Evolutionary conservation across 345 rosid genomes (phyloP), one percentile per base, ranked within the genome.

Genomic region (Bruguiera sexangula): DNA sequence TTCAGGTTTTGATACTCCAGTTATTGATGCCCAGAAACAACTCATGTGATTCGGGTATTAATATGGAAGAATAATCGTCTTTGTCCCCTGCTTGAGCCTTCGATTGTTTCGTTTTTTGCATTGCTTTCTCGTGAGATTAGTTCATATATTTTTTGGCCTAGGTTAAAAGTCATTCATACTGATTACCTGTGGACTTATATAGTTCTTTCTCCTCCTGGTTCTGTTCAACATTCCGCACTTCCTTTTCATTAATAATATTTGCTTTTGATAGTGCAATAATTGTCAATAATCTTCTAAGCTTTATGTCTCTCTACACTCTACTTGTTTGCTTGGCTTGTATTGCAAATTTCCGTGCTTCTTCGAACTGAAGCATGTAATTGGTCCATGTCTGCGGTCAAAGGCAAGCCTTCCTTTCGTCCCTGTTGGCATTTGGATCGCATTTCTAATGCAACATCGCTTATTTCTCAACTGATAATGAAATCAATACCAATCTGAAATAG

Each of bases 81-180:
- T 67, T 62, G 62, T 70, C 60, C 65, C 66, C 75, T 32, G 57
- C 65, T 71, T 63, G 62, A 72, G 53, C 80, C 62, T 75, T 77
- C 65, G 63, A 64, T 43, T 48, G 16, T 4, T 31, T 16, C 29
- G 29, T 30, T 50, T 48, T 37, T 62, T 37, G 62, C 63, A 63
- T 53, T 70, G 24, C 55, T 30, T 69, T 22, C 62, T 21, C 10
- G 6, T 39, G 15, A 65, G 64, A 34, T 68, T 56, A 34, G 63
- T 66, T 63, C 30, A 30, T 68, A 54, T 56, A 51, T 20, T 51
- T 52, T 39, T 36, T 64, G 56, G 34, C 63, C 67, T 62, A 67
- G 46, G 32, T 36, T 24, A 19, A 30, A 37, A 52, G 43, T 65
- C 27, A 36, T 63, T 53, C 70, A 27, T 30, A 24, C 51, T 27